Base-by-base conservation (phyloP, 2,329 filamentous ascomycete genomes). In the Sporothrix luriei region DNA sequence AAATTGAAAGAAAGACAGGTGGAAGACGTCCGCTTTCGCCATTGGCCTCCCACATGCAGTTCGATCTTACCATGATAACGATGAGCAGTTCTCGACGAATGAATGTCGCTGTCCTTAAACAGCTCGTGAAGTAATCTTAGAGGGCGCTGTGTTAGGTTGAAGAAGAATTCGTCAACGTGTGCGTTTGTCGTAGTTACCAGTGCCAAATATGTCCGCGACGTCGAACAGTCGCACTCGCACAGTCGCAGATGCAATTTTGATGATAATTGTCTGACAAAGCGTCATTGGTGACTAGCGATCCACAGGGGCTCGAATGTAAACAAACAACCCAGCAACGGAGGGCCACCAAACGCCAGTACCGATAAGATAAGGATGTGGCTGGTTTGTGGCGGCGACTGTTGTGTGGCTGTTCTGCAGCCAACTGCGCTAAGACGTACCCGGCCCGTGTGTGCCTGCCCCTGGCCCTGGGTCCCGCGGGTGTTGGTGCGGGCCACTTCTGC, bases 321-420 rank as follows among this genome's bases (percentile, higher is more conserved):
- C 70, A 72, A 71, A 61, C 65, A 43, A 46, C 71, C 70, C 59
- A 65, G 71, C 70, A 72, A 72, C 71, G 40, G 51, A 7, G 14
- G 11, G 10, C 51, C 51, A 38, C 24, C 43, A 46, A 19, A 13
- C n/a, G 26, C 26, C 33, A 14, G 14, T 16, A 1, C 13, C 48
- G 70, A 71, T 71, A 68, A 71, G 70, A 69, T 71, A 69, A 66
- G 38, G 9, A 14, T 19, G 9, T 14, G 38, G 33, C n/a, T 14
- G 33, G 10, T 55, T 21, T 68, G 69, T 68, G 66, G 67, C 66
- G 46, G 24, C 10, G 19, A 1, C 19, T 65, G 65, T 68, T 1
- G 40, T 43, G 14, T 43, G 40, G 40, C 40, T 43, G 40, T 9
- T 10, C 4, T 16, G 40, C 40, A 55, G 69, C 65, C 54, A 21